Evolutionary conservation across 2,329 filamentous ascomycete species (phyloP).

Genomic region (Bipolaris oryzae): DNA sequence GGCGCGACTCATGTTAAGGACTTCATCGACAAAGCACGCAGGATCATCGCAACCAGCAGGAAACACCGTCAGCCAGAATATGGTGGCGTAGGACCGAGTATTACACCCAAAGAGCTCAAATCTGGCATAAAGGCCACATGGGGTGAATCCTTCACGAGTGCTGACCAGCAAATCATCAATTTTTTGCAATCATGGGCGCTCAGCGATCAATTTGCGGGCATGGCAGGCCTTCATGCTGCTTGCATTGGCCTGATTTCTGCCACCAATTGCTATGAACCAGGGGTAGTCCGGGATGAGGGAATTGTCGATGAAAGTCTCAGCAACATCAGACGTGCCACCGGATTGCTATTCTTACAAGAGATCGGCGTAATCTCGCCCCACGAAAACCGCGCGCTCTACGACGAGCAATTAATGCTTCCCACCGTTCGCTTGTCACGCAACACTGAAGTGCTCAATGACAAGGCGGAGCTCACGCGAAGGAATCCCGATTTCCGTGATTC

Average conservation of each 20-base stretch:
- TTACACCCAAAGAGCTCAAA: conserved; percentile 12
- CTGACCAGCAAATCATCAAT: conserved; percentile 64
- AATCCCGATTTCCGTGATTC: conserved; percentile 55
- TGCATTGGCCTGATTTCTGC: conserved; percentile 69
- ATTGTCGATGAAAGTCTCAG: background rate
- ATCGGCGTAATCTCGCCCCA: conserved; percentile 73
- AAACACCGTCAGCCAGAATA: conserved; percentile 40
- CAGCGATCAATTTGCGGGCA: conserved; percentile 32
- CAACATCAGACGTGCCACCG: conserved; percentile 45
- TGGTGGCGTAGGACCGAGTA: conserved; percentile 50
- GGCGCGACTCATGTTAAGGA: conserved; percentile 40
- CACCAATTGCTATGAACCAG: conserved; percentile 64
- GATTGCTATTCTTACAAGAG: conserved; percentile 75
- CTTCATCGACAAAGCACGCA: conserved; percentile 51
- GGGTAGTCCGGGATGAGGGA: conserved; percentile 25
- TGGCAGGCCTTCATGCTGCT: conserved; percentile 63
- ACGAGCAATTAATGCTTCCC: conserved; percentile 60
- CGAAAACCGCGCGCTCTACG: conserved; percentile 71
- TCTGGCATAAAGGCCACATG: conserved; percentile 23
- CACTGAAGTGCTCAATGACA: conserved; percentile 50
- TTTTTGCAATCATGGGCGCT: conserved; percentile 70
- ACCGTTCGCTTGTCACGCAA: conserved; percentile 53
- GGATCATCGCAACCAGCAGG: conserved; percentile 50
- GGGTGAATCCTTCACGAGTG: conserved; percentile 53
- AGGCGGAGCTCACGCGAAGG: conserved; percentile 30